Evolutionary conservation across 345 rosid genomes (phyloP).

Genomic region (Cardamine resedifolia): DNA sequence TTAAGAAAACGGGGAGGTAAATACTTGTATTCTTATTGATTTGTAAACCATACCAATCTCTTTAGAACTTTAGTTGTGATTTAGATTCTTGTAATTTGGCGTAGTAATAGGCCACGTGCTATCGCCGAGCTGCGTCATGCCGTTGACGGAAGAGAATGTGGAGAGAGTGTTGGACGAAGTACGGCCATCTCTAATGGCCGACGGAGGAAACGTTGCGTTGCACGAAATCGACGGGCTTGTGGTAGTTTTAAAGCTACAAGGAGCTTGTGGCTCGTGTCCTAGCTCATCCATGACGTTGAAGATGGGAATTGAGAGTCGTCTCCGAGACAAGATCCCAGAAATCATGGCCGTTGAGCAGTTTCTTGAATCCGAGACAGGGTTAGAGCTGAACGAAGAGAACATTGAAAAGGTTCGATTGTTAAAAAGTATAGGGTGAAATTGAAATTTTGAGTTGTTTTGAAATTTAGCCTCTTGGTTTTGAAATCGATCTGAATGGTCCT

Average conservation of each 20-base stretch:
- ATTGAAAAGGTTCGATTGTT: constrained; percentile 64
- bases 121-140: constrained; percentile 67
- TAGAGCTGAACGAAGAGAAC: constrained; percentile 75
- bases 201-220: constrained; percentile 92
- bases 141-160: constrained; percentile 87
- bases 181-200: constrained; percentile 86
- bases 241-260: constrained; percentile 86
- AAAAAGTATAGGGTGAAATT: neutral
- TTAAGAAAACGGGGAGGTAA: constrained; percentile 45
- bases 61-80: neutral
- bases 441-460: neutral
- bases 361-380: constrained; percentile 68
- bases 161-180: constrained; percentile 88
- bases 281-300: constrained; percentile 92
- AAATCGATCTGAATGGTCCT: neutral
- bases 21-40: neutral
- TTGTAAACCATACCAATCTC: neutral
- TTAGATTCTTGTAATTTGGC: constrained; percentile 14
- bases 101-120: constrained; percentile 44
- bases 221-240: constrained; percentile 95
- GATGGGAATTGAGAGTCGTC: constrained; percentile 91
- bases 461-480: neutral
- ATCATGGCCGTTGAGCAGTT: constrained; percentile 88
- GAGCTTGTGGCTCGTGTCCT: constrained; percentile 98
- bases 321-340: constrained; percentile 87